These are phyloP conservation scores for Tillandsia leiboldiana DNA, from an alignment of 176 grass and related monocot genomes.

Conservation along the genomic window DNA sequence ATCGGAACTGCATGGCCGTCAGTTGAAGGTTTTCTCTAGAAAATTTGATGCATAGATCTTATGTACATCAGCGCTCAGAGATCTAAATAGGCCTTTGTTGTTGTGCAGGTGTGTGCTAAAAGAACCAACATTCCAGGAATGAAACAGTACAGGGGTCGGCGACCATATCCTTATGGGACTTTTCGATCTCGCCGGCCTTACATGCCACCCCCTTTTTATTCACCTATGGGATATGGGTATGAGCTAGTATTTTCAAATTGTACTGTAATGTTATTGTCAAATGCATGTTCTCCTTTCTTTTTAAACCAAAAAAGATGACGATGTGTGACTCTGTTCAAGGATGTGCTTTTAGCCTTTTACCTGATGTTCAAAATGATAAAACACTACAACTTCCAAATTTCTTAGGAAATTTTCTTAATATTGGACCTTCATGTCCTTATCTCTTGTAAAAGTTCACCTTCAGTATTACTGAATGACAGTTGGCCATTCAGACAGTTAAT, in stretches of 20 bases:
- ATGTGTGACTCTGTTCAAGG: too few species aligned
- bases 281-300: too few species aligned
- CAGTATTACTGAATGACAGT: background rate
- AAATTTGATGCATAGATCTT: background rate
- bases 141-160: constrained; percentile 45
- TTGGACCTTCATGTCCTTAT: background rate
- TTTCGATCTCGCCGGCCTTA: constrained; percentile 26
- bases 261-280: background rate
- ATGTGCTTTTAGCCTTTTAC: too few species aligned
- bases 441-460: too few species aligned
- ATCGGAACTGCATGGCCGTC: constrained; percentile 53
- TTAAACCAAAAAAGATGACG: background rate
- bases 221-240: constrained; percentile 51
- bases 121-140: constrained; percentile 77
- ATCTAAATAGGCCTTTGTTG: background rate
- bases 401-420: background rate
- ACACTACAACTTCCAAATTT: too few species aligned
- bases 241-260: background rate
- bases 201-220: constrained; percentile 35
- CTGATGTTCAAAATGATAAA: too few species aligned
- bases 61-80: background rate
- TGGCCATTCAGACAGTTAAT: background rate
- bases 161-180: constrained; percentile 17
- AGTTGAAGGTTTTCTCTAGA: constrained; percentile 40
- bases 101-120: constrained; percentile 52